Conservation (phyloP, 306 rosid species). For the Mucuna pruriens region DNA sequence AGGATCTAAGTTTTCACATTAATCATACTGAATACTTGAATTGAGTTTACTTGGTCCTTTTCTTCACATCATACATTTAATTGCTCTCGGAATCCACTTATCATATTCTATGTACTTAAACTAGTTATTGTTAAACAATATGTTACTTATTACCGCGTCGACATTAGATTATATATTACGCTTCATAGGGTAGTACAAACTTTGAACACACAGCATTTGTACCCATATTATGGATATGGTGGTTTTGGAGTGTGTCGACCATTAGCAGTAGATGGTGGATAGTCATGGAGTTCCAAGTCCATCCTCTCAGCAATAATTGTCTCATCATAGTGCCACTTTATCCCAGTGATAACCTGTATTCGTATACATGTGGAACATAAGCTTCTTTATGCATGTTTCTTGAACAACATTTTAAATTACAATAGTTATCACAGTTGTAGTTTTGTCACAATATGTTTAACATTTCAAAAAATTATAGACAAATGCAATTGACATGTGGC, state of each 20-base stretch:
- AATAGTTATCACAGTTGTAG: too few species aligned
- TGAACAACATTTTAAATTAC: background rate
- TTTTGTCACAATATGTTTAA: too few species aligned
- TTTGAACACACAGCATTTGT: slow-evolving; percentile 39
- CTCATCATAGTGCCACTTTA: slow-evolving; percentile 27
- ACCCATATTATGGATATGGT: slow-evolving; percentile 42
- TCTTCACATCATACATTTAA: background rate
- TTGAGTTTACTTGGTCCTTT: background rate
- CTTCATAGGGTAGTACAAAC: slow-evolving; percentile 32
- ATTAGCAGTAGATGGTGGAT: slow-evolving; percentile 76
- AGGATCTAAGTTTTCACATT: background rate
- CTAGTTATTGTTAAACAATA: slow-evolving; percentile 35
- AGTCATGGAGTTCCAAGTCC: slow-evolving; percentile 76
- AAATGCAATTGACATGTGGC: too few species aligned
- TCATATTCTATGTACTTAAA: slow-evolving; percentile 40
- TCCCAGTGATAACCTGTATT: slow-evolving; percentile 44
- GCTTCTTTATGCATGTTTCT: background rate
- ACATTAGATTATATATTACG: background rate
- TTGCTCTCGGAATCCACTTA: background rate
- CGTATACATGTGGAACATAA: background rate
- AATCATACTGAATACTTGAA: background rate
- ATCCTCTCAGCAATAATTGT: slow-evolving; percentile 48
- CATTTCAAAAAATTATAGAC: too few species aligned
- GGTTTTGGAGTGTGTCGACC: slow-evolving; percentile 86
- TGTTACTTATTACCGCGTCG: slow-evolving; percentile 22